Evolutionary conservation across 192 early-diverging fungal genomes (phyloP).

Genomic region (Umbelopsis sp.): DNA sequence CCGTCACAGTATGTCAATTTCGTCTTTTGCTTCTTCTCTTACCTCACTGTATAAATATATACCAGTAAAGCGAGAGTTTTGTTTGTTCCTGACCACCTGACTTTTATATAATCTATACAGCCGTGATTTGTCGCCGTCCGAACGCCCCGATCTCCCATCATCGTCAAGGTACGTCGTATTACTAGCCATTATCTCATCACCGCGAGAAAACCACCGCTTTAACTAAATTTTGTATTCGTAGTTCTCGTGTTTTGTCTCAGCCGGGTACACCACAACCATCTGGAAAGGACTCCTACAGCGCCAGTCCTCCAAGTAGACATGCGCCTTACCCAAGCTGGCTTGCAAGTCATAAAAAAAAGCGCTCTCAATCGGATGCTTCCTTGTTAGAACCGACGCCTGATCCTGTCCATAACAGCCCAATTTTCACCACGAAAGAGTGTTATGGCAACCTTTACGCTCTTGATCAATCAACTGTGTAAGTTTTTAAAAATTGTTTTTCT

Average conservation of each 20-base stretch:
- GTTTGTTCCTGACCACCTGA: conserved; percentile 20
- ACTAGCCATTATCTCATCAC: too few relatives aligned
- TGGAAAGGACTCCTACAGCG: conserved; percentile 9
- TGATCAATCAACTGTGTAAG: conserved; percentile 26
- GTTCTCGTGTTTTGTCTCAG: conserved; percentile 27
- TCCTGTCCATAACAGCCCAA: conserved; percentile 19
- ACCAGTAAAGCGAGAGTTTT: neutral
- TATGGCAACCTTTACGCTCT: conserved; percentile 29
- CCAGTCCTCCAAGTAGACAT: conserved; percentile 8
- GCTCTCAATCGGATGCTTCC: neutral
- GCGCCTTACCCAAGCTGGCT: neutral
- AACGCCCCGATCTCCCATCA: conserved; percentile 19
- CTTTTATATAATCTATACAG: conserved; percentile 2
- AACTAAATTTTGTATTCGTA: neutral
- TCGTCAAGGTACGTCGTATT: conserved; percentile 6
- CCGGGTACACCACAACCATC: conserved; percentile 33
- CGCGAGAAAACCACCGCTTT: neutral
- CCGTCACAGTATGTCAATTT: conserved; percentile 9
- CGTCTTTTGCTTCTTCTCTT: conserved; percentile 7
- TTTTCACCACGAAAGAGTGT: conserved; percentile 21
- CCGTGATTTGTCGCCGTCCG: conserved; percentile 21
- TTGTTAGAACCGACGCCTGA: neutral
- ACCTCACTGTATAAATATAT: neutral
- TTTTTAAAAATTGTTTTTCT: neutral
- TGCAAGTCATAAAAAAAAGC: conserved; percentile 10